Conservation (phyloP, 169 alveolate genomes). For the Plasmodium berghei region DNA sequence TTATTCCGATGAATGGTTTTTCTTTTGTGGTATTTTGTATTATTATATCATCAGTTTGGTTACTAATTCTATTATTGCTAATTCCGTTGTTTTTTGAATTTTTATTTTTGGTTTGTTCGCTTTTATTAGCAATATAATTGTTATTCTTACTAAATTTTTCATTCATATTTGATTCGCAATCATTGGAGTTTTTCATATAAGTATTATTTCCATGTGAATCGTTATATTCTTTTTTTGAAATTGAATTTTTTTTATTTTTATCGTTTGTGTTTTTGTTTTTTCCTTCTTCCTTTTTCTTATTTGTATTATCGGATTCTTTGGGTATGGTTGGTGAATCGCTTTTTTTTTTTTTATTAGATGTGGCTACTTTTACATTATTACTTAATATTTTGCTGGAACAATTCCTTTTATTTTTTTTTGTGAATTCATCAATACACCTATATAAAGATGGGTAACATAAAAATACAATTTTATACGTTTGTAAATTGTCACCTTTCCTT, state of each 20-base stretch:
- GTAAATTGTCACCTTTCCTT: conserved; percentile 14
- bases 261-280: conserved; percentile 7
- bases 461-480: conserved; percentile 62
- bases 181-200: neutral
- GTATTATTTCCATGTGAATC: neutral
- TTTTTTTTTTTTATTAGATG: conserved; percentile 42
- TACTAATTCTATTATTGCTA: conserved; percentile 7
- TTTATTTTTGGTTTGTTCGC: neutral
- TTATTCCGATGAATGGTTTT: neutral
- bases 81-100: neutral
- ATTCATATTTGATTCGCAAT: neutral
- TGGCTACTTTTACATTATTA: conserved; percentile 68
- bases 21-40: neutral
- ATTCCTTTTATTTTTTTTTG: conserved; percentile 43
- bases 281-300: conserved; percentile 6
- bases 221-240: neutral
- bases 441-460: conserved; percentile 73
- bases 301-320: neutral
- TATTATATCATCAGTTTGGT: neutral
- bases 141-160: neutral
- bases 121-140: neutral
- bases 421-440: conserved; percentile 67
- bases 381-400: conserved; percentile 67
- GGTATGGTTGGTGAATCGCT: neutral
- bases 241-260: conserved; percentile 4